Evolutionary conservation across 768 basidiomycete genomes (phyloP), one percentile per base, ranked within the genome.

Genomic region (Sporobolomyces phaffii): DNA sequence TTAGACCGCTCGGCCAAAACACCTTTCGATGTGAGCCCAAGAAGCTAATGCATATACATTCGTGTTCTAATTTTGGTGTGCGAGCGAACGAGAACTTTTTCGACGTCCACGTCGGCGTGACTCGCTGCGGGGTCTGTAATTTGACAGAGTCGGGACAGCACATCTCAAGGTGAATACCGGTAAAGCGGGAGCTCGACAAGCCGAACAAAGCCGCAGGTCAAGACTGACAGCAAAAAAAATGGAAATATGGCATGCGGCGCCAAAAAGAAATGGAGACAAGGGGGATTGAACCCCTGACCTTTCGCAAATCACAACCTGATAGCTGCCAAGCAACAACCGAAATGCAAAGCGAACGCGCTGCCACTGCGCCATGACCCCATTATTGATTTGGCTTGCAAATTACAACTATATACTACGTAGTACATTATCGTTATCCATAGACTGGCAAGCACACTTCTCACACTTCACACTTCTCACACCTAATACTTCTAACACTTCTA

Each of bases 1-100:
- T 68, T 68, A 68, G 67, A 68, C 67, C 67, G 67, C 67, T 68
- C 67, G 67, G 67, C 67, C 68, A 64, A 65, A 65, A 59, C 64
- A 49, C 64, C 38, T 9, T 38, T 38, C 10, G 10, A 9, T 38
- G 38, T 38, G 38, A 38, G 38, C 9, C 10, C 38, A 17, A 9
- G 38, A 9, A 17, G 17, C 9, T 9, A 38, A 38, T 38, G 17
- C 38, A 38, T 38, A 38, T 38, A 38, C 17, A 38, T 9, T 38
- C 38, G 9, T 38, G 38, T 38, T 9, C 17, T 38, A 9, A 38
- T 38, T 9, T 38, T 17, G 10, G 38, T 38, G 17, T 38, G 10
- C 38, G 38, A 38, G 38, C 17, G 38, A 38, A n/a, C n/a, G 10
- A 38, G 10, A 38, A 9, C 17, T 38, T 9, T 38, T 38, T 17